Base-by-base conservation (phyloP, 768 basidiomycete species). In the Boletus pseudo-olivaceus region DNA sequence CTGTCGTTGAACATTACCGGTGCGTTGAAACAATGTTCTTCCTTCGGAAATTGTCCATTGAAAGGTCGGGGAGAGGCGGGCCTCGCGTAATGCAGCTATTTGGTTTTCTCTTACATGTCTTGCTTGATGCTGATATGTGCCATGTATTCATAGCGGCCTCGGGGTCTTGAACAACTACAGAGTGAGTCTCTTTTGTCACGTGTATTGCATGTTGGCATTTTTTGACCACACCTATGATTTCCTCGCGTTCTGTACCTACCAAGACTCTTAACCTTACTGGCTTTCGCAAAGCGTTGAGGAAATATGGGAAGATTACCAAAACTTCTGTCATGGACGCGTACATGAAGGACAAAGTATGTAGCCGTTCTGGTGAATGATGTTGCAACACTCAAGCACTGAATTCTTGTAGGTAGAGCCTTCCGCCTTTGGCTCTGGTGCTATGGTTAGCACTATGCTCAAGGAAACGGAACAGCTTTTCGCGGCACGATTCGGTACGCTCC, bases 91-190 rank as follows among this genome's bases (percentile, higher is more conserved):
- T 35, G 27, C 33, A 30, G 3, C 7, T 17, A 35, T 44, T 37
- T 38, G 17, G 4, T 26, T 49, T 47, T 53, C 30, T 46, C 23
- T 23, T n/a, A 19, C 38, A 33, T 34, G 26, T 14, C 26, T 40
- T 10, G 37, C 9, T 20, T 48, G 40, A 53, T 54, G 17, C 58
- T 67, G 54, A 67, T 46, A 45, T 38, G 5, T 6, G 20, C 7
- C 32, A 14, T 51, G 15, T 41, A 17, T 58, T 35, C 37, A 37
- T 62, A 89, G 92, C 17, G 87, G 82, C 10, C 74, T 97, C 20
- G 93, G 96, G 66, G 73, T 87, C 48, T 75, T 99, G 56, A 90
- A 93, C 61, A 92, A 92, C 65, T 99, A 96, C 69, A 80, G 93
- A 32, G 93, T 93, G 44, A 47, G 57, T n/a, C 3, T 47, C 32